These are phyloP conservation scores for Boletus barrowsii DNA, from an alignment of 768 basidiomycete genomes.

Conservation along the genomic window DNA sequence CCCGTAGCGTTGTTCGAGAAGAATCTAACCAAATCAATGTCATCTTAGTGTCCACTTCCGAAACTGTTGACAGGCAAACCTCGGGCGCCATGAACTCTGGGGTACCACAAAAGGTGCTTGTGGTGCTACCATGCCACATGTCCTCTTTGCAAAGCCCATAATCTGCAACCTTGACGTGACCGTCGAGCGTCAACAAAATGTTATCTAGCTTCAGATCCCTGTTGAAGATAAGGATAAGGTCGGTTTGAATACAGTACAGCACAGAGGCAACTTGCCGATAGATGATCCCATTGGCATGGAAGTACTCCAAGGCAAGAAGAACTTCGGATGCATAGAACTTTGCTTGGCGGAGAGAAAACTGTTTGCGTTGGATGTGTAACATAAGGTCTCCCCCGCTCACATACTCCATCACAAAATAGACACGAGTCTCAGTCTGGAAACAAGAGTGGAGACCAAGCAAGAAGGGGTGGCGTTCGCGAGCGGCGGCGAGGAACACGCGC, in stretches of 20 bases:
- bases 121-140: conserved; percentile 96
- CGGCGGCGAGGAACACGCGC: conserved; percentile 96
- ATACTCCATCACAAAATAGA: conserved; percentile 99
- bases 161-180: conserved; percentile 98
- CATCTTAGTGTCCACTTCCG: not conserved
- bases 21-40: conserved; percentile 57
- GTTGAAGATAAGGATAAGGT: conserved; percentile 1
- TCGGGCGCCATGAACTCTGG: conserved; percentile 99
- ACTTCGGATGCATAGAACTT: conserved; percentile 99
- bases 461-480: conserved; percentile 96
- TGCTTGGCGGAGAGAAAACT: conserved; percentile 97
- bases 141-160: conserved; percentile 99
- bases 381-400: conserved; percentile 98
- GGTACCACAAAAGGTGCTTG: conserved; percentile 98
- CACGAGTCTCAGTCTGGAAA: conserved; percentile 98
- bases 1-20: conserved; percentile 98
- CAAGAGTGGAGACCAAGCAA: conserved; percentile 94
- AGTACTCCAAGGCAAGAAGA: conserved; percentile 92
- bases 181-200: conserved; percentile 92
- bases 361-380: conserved; percentile 98
- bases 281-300: conserved; percentile 98
- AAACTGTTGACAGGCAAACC: conserved; percentile 44
- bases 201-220: conserved; percentile 98
- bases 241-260: not conserved
- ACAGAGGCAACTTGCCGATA: conserved; percentile 67